A percentile compares a stretch with the other conserved stretches of the same genome.
Conservation (phyloP, 495 filamentous ascomycete species). For the Articulospora tetracladia region DNA sequence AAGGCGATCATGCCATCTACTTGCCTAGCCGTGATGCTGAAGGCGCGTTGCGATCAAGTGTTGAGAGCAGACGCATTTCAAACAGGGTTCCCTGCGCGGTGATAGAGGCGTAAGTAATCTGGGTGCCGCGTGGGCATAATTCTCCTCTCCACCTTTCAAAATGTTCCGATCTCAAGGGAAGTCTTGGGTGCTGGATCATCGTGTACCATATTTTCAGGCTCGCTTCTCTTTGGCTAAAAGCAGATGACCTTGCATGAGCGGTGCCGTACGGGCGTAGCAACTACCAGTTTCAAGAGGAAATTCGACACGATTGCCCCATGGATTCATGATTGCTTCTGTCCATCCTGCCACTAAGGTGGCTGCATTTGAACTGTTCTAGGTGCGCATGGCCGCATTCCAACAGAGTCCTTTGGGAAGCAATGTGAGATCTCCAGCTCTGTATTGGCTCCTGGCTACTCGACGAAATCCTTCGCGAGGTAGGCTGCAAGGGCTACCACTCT, state of each 20-base stretch:
- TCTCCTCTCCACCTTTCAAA: neutral
- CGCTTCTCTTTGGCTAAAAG: neutral
- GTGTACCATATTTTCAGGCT: neutral
- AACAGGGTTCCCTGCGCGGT: neutral
- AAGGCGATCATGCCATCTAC: neutral
- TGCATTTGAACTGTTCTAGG: no score
- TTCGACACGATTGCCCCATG: neutral
- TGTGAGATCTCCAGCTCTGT: neutral
- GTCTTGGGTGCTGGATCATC: neutral
- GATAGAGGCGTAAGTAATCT: neutral
- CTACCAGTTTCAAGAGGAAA: neutral
- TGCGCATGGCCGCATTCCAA: neutral
- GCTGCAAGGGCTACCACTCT: neutral
- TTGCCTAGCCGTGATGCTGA: neutral
- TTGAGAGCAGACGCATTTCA: neutral
- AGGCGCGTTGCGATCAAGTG: neutral
- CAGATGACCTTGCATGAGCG: neutral
- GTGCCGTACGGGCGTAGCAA: neutral
- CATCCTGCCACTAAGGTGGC: no score
- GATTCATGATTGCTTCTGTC: neutral
- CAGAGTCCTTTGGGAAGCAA: neutral
- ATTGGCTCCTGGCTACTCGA: neutral
- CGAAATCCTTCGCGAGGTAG: neutral
- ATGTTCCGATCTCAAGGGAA: neutral
- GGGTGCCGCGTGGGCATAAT: neutral